A percentile compares a stretch with the other conserved stretches of the same genome.
Conservation (phyloP, 495 filamentous ascomycete species). For the Talaromyces trachyspermus region DNA sequence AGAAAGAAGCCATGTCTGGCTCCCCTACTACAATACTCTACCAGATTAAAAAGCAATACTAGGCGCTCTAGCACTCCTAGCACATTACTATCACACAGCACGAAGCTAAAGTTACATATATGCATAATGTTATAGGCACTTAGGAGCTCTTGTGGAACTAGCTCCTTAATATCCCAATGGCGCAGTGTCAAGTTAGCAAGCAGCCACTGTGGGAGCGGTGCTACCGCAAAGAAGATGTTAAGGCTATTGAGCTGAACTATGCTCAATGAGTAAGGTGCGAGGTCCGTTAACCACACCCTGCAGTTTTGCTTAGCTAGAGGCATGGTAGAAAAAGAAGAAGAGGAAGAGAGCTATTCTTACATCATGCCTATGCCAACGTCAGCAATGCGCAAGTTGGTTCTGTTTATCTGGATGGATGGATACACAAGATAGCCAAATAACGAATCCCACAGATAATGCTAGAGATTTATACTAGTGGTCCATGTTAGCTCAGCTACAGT, state of each 20-base stretch:
- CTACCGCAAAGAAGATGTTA: conserved; percentile 19
- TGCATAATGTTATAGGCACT: conserved; percentile 30
- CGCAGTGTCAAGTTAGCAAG: conserved; percentile 17
- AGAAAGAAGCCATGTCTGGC: not conserved
- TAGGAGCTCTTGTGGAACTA: conserved; percentile 14
- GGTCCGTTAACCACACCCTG: conserved; percentile 19
- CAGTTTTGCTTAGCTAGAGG: too few species aligned
- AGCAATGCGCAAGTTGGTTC: conserved; percentile 7
- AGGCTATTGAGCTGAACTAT: conserved; percentile 11
- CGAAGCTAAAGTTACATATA: conserved; percentile 20
- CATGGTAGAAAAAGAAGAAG: too few species aligned
- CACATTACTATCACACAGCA: conserved; percentile 17
- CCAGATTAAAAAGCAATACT: conserved; percentile 24
- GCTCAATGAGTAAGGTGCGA: conserved; percentile 12
- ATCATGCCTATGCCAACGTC: conserved; percentile 17
- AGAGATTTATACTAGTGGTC: conserved; percentile 15
- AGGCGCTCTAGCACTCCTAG: conserved; percentile 14
- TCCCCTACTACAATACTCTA: conserved; percentile 33
- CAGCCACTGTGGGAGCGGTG: conserved; percentile 19
- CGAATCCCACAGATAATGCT: conserved; percentile 19
- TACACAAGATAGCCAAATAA: conserved; percentile 14
- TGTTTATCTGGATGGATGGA: conserved; percentile 7
- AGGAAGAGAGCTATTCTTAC: too few species aligned
- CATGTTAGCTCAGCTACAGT: too few species aligned
- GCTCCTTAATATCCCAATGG: conserved; percentile 19